A percentile compares a stretch with the other conserved stretches of the same genome.
Evolutionary conservation across 1,284 basidiomycete genomes (phyloP).

Genomic region (Singerocomus rubriflavus): DNA sequence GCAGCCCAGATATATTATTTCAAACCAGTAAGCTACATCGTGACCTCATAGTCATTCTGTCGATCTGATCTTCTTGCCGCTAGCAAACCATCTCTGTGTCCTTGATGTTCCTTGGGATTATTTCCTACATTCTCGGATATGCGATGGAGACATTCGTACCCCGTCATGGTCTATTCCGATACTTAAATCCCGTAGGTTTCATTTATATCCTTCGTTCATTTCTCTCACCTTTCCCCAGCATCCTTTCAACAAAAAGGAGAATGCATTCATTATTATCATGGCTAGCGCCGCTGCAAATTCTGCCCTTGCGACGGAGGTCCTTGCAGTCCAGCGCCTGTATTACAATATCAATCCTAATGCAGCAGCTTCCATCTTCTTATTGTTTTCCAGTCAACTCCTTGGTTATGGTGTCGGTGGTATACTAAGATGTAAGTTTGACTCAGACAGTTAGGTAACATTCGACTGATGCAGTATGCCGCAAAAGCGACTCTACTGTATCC

Average conservation of each 20-base stretch:
- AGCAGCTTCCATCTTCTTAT: conserved; percentile 52
- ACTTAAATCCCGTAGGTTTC: conserved; percentile 51
- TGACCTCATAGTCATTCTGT: too few species aligned
- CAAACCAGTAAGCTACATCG: conserved; percentile 40
- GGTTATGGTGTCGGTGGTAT: conserved; percentile 61
- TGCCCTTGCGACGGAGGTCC: conserved; percentile 63
- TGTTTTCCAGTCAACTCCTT: conserved; percentile 61
- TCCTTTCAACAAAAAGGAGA: conserved; percentile 48
- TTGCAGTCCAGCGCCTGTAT: conserved; percentile 56
- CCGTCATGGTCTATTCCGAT: conserved; percentile 44
- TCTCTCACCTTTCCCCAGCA: conserved; percentile 28
- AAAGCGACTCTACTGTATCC: conserved; percentile 56
- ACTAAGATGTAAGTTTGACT: conserved; percentile 40
- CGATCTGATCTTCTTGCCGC: background rate
- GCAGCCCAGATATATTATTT: conserved; percentile 59
- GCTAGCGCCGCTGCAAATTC: conserved; percentile 61
- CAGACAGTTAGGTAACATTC: conserved; percentile 2
- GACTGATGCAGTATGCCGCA: conserved; percentile 19
- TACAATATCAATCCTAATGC: conserved; percentile 57
- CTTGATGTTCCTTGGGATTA: conserved; percentile 49
- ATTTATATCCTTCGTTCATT: conserved; percentile 13
- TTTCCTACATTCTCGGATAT: conserved; percentile 41
- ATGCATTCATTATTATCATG: conserved; percentile 67
- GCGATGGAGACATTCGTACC: conserved; percentile 46
- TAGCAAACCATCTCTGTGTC: conserved; percentile 51